A percentile compares a stretch with the other conserved stretches of the same genome.
Evolutionary conservation across 805 yeast genomes (phyloP).

Genomic region (Metschnikowia proteae): DNA sequence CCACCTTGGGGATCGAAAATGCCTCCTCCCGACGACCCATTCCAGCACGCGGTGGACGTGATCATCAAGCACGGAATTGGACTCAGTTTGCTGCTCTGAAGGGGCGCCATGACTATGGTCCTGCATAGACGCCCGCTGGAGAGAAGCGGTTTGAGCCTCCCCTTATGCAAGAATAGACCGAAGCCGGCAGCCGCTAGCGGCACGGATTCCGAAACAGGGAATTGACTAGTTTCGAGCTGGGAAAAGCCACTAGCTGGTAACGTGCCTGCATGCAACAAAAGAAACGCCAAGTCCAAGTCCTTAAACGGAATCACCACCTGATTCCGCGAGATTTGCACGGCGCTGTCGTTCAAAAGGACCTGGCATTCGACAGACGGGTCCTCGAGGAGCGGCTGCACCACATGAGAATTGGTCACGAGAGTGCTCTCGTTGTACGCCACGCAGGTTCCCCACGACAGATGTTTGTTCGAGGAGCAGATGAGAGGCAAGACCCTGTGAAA

Average conservation of each 20-base stretch:
- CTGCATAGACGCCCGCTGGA: conserved; percentile 32
- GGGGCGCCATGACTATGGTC: conserved; percentile 13
- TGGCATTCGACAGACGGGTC: conserved; percentile 4
- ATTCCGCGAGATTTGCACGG: conserved; percentile 9
- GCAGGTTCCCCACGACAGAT: conserved; percentile 41
- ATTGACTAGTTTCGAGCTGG: not conserved
- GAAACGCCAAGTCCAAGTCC: conserved; percentile 38
- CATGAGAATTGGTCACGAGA: conserved; percentile 43
- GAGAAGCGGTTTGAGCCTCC: conserved; percentile 25
- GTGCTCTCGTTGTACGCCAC: conserved; percentile 28
- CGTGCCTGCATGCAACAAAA: conserved; percentile 18
- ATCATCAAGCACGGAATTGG: conserved; percentile 23
- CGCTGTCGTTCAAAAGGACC: conserved; percentile 2
- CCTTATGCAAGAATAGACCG: conserved; percentile 34
- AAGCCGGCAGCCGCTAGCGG: conserved; percentile 33
- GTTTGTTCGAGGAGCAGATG: not conserved
- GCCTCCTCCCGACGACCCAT: conserved; percentile 51
- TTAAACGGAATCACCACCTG: conserved; percentile 30
- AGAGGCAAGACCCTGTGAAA: conserved; percentile 1
- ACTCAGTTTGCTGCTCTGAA: not conserved
- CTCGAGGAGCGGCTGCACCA: conserved; percentile 21
- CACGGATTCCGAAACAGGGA: conserved; percentile 14
- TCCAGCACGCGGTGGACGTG: conserved; percentile 46
- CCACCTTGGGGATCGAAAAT: conserved; percentile 23
- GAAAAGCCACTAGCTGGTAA: not conserved